Evolutionary conservation across 768 basidiomycete genomes (phyloP), one percentile per base, ranked within the genome.

Genomic region (Boletellus ananiceps): DNA sequence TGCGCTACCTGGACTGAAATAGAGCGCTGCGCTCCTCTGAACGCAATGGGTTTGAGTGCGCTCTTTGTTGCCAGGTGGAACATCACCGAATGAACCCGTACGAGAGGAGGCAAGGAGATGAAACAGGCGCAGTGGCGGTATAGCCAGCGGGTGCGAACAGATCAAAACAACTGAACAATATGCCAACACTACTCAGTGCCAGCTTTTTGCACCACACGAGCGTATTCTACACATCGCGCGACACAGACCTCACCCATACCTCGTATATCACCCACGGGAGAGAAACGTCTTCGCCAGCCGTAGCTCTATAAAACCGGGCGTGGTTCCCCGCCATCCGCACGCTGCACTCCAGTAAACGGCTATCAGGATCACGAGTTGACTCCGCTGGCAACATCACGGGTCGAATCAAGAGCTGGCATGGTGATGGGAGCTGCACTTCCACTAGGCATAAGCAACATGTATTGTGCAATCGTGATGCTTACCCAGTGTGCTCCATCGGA

Each of bases 1-100:
- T 52, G 57, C 40, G 52, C 49, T 70, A 84, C 83, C 80, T 84
- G 78, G 51, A 85, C 82, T 50, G 83, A 85, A 59, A 83, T 81
- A 42, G 64, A 70, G 60, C 82, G 76, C 56, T 67, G 73, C 32
- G 67, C 60, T 45, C 62, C 51, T 46, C 47, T 51, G 47, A 61
- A 51, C 32, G 52, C 49, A 39, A 40, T n/a, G 18, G 46, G 37
- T 46, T 56, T 55, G 27, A 55, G 29, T 38, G 51, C 39, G 23
- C 41, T 38, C 41, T 53, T 68, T 43, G 51, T 34, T 44, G 57
- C 46, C 5, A 58, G 49, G 19, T 49, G 49, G 49, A 66, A 51
- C 64, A 69, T 68, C 38, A 43, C 49, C 15, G 40, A 50, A 36
- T 29, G 29, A 18, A 36, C 29, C 11, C 11, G 29, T 29, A 8